phyloP scores from a whole-genome alignment of 148 eudicot genomes.

The Chenopodium suecicum region DNA sequence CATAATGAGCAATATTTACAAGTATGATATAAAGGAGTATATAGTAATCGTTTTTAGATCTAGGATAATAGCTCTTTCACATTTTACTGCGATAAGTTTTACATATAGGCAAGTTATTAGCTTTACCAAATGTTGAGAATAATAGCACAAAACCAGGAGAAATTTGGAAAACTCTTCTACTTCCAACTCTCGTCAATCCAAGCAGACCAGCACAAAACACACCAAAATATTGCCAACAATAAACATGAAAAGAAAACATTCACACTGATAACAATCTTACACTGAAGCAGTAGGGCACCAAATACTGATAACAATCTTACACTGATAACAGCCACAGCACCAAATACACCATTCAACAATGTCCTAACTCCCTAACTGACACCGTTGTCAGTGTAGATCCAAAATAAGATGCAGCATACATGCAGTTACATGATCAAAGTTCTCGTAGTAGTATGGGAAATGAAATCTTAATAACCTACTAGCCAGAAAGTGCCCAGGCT shows the following conservation, averaged over 20 bases:
- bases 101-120: not conserved
- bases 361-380: conserved; percentile 56
- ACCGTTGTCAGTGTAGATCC: no score
- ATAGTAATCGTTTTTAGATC: no score
- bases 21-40: no score
- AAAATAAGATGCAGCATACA: no score
- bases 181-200: conserved; percentile 76
- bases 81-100: no score
- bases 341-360: conserved; percentile 52
- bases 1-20: not conserved
- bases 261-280: conserved; percentile 34
- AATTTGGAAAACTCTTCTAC: conserved; percentile 68
- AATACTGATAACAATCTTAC: conserved; percentile 32
- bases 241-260: conserved; percentile 51
- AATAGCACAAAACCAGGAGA: conserved; percentile 65
- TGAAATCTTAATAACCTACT: no score
- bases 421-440: no score
- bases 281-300: conserved; percentile 55
- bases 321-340: conserved; percentile 53
- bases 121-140: conserved; percentile 70
- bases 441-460: no score
- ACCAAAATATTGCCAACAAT: conserved; percentile 37
- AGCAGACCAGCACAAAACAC: conserved; percentile 53
- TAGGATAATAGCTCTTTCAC: no score
- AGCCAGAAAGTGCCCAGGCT: no score